Conservation (phyloP, 345 rosid species). For the Ceriops tagal region DNA sequence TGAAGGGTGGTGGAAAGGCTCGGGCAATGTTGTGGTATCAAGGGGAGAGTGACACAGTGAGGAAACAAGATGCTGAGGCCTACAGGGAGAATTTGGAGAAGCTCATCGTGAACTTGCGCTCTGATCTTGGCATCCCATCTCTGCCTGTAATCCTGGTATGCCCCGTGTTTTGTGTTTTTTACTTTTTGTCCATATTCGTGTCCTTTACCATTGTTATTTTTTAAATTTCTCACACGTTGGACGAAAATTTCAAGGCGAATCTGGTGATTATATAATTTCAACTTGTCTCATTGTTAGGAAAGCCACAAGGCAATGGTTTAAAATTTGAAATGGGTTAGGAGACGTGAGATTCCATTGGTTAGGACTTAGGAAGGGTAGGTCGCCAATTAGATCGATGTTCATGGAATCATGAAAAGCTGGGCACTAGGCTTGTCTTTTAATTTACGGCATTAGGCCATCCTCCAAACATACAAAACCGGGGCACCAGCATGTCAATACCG, state of each 20-base stretch:
- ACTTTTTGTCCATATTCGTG: neutral
- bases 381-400: neutral
- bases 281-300: neutral
- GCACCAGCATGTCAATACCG: no score
- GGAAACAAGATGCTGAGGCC: slow-evolving; percentile 16
- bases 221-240: neutral
- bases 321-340: neutral
- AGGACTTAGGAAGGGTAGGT: neutral
- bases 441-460: neutral
- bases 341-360: neutral
- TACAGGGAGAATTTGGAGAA: slow-evolving; percentile 18
- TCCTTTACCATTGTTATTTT: neutral
- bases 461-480: neutral
- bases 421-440: neutral
- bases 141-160: slow-evolving; percentile 24
- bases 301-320: neutral
- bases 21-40: slow-evolving; percentile 27
- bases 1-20: slow-evolving; percentile 20
- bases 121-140: slow-evolving; percentile 19
- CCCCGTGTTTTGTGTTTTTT: neutral
- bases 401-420: neutral
- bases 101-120: slow-evolving; percentile 14
- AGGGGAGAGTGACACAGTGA: slow-evolving; percentile 26
- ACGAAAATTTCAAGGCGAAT: neutral
- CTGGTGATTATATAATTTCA: neutral